These are phyloP conservation scores for Rubia occidens DNA, from an alignment of 305 asterid species.

Conservation along the genomic window DNA sequence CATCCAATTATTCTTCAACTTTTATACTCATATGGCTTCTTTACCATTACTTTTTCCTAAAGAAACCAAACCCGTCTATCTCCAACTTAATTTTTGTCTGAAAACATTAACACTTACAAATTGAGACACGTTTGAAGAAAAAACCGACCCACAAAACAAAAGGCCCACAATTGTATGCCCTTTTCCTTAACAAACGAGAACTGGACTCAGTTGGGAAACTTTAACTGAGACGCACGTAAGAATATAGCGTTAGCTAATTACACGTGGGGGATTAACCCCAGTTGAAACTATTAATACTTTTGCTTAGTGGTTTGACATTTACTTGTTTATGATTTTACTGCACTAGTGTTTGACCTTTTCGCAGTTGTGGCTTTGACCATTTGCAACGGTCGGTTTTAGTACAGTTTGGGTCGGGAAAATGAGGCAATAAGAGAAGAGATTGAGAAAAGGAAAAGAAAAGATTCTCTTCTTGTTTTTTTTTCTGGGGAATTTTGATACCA, in stretches of 20 bases:
- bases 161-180: constrained; percentile 22
- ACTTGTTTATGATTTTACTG: neutral
- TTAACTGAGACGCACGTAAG: no score
- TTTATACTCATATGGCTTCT: neutral
- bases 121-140: constrained; percentile 12
- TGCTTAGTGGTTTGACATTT: constrained; percentile 16
- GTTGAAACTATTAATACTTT: neutral
- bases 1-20: neutral
- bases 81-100: neutral
- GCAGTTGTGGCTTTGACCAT: constrained; percentile 7
- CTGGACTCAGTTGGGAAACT: neutral
- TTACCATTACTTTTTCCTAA: neutral
- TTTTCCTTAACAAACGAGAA: constrained; percentile 10
- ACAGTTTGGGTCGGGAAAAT: constrained; percentile 5
- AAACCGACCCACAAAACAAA: constrained; percentile 10
- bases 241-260: neutral
- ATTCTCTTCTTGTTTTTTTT: no score
- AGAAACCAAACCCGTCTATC: neutral
- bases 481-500: constrained; percentile 6
- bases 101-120: neutral
- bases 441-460: no score
- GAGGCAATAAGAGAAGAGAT: neutral
- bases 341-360: constrained; percentile 6
- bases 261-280: constrained; percentile 25
- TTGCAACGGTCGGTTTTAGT: constrained; percentile 12